Conservation (phyloP, 2,329 filamentous ascomycete species). For the Geosmithia putterillii region DNA sequence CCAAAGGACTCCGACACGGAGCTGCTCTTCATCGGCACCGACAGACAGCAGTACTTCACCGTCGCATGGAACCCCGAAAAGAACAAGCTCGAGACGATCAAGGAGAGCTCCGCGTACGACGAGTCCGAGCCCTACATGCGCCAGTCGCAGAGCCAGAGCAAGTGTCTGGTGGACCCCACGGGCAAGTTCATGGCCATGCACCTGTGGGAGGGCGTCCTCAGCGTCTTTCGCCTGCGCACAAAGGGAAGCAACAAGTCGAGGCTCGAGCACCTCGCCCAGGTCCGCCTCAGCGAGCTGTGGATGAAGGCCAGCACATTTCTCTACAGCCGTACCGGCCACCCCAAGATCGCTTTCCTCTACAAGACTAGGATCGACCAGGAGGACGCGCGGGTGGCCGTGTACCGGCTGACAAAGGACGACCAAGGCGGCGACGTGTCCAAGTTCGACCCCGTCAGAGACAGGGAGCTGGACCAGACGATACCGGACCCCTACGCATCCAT, state of each 20-base stretch:
- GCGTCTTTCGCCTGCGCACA: slow-evolving; percentile 36
- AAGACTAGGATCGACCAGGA: slow-evolving; percentile 37
- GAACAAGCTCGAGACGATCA: slow-evolving; percentile 35
- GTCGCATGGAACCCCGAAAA: slow-evolving; percentile 62
- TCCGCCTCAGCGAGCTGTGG: slow-evolving; percentile 46
- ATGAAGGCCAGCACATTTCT: slow-evolving; percentile 46
- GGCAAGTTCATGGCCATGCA: slow-evolving; percentile 47
- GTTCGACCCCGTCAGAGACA: slow-evolving; percentile 42
- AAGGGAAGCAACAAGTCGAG: slow-evolving; percentile 25
- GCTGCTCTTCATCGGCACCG: slow-evolving; percentile 84
- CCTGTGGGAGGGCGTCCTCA: slow-evolving; percentile 48
- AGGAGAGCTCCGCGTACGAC: slow-evolving; percentile 37
- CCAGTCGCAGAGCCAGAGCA: slow-evolving; percentile 71
- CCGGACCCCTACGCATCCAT: slow-evolving; percentile 44
- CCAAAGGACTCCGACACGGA: slow-evolving; percentile 65
- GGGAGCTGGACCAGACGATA: slow-evolving; percentile 40
- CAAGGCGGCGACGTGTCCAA: slow-evolving; percentile 38
- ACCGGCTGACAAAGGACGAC: slow-evolving; percentile 46
- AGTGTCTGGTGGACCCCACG: slow-evolving; percentile 73
- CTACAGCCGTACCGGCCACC: slow-evolving; percentile 44
- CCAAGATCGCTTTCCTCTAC: slow-evolving; percentile 46
- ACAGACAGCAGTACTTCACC: slow-evolving; percentile 84
- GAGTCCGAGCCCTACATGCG: slow-evolving; percentile 49
- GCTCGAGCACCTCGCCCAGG: slow-evolving; percentile 38
- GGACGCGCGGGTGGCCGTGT: slow-evolving; percentile 44